These are phyloP conservation scores for Diplodia mutila DNA, from an alignment of 2,329 filamentous ascomycete species.

Conservation along the genomic window DNA sequence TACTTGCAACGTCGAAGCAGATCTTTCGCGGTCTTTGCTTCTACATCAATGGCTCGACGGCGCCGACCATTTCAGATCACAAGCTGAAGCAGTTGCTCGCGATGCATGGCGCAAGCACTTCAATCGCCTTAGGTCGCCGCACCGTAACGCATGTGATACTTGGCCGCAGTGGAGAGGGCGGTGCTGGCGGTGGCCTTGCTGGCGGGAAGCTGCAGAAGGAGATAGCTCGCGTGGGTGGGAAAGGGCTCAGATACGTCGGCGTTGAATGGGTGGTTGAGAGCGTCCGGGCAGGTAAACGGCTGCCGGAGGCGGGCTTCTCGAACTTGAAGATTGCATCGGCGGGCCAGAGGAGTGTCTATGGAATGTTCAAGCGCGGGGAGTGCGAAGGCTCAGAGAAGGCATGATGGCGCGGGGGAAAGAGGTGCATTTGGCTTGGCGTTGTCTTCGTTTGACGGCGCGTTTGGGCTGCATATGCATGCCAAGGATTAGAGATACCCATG, in stretches of 20 bases:
- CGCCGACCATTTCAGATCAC: constrained; percentile 81
- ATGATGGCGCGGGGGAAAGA: neutral
- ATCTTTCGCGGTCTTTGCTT: constrained; percentile 75
- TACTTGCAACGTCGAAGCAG: constrained; percentile 32
- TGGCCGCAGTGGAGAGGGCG: constrained; percentile 52
- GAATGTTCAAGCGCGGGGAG: constrained; percentile 1
- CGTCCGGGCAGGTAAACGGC: constrained; percentile 55
- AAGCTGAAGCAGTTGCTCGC: constrained; percentile 78
- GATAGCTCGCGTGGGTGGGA: constrained; percentile 68
- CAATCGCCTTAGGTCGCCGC: constrained; percentile 70
- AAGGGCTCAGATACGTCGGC: constrained; percentile 75
- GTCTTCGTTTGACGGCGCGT: neutral
- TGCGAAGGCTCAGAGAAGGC: neutral
- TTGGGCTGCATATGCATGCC: neutral
- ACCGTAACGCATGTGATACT: constrained; percentile 86
- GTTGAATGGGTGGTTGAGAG: constrained; percentile 67
- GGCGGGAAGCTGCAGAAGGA: constrained; percentile 81
- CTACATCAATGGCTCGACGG: constrained; percentile 87
- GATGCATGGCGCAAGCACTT: constrained; percentile 72
- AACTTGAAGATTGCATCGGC: constrained; percentile 57
- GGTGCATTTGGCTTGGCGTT: constrained; percentile 4
- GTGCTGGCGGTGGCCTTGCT: constrained; percentile 75
- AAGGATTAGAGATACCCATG: neutral
- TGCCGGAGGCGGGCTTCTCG: constrained; percentile 74
- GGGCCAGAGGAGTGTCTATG: constrained; percentile 14